Percentiles rank a stretch among this genome's conserved stretches.
Evolutionary conservation across 495 filamentous ascomycete species (phyloP).

Genomic region (Clohesyomyces aquaticus): DNA sequence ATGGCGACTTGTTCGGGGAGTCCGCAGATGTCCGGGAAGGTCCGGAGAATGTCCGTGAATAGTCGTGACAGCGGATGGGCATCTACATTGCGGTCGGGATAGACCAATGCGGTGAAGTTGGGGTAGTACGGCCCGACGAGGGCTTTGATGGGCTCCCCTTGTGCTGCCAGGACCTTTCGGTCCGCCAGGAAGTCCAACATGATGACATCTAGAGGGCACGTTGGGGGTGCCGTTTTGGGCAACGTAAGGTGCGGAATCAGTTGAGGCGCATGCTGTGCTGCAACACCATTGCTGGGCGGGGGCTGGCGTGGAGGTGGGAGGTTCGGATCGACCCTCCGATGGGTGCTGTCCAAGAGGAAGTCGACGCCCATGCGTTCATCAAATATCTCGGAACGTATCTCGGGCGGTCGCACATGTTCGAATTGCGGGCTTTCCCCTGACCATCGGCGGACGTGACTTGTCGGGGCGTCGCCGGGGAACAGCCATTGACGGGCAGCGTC

Average conservation of each 20-base stretch:
- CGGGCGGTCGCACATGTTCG: slow-evolving; percentile 54
- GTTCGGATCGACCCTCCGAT: slow-evolving; percentile 15
- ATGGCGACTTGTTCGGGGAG: slow-evolving; percentile 78
- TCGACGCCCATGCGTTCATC: slow-evolving; percentile 64
- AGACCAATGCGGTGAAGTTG: slow-evolving; percentile 72
- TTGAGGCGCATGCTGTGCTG: slow-evolving; percentile 45
- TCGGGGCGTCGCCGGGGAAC: slow-evolving; percentile 36
- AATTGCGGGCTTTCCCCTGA: slow-evolving; percentile 35
- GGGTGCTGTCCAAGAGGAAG: slow-evolving; percentile 62
- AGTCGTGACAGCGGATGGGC: slow-evolving; percentile 76
- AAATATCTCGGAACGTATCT: slow-evolving; percentile 56
- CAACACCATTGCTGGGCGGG: slow-evolving; percentile 37
- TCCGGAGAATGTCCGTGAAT: slow-evolving; percentile 77
- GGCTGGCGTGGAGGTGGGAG: slow-evolving; percentile 24
- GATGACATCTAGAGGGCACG: slow-evolving; percentile 73
- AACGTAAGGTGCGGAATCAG: slow-evolving; percentile 47
- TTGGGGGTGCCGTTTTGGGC: slow-evolving; percentile 63
- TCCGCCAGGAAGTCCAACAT: slow-evolving; percentile 77
- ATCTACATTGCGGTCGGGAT: slow-evolving; percentile 61
- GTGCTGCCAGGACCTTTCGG: slow-evolving; percentile 63
- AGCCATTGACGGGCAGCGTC: slow-evolving; percentile 33
- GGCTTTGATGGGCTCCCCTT: slow-evolving; percentile 62
- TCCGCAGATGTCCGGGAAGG: slow-evolving; percentile 68
- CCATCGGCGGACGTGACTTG: slow-evolving; percentile 34
- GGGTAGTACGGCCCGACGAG: slow-evolving; percentile 76